phyloP scores from a whole-genome alignment of 2,329 filamentous ascomycete genomes.

The Colletotrichum higginsianum region DNA sequence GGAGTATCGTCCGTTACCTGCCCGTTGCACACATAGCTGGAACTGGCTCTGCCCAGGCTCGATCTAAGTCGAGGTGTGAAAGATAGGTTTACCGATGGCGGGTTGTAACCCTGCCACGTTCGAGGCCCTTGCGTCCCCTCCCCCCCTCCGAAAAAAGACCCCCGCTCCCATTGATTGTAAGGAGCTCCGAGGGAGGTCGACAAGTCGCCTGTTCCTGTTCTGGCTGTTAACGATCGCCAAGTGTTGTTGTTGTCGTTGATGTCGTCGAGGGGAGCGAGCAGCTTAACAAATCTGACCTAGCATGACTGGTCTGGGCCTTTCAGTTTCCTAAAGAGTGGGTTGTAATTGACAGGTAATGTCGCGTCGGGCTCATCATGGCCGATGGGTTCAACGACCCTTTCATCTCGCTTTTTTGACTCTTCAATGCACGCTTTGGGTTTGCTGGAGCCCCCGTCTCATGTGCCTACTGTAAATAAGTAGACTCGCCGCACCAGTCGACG shows the following conservation, averaged over 20 bases:
- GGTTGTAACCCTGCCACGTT: constrained; percentile 43
- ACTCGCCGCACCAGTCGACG: constrained; percentile 18
- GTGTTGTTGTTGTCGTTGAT: not conserved
- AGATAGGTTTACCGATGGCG: constrained; percentile 33
- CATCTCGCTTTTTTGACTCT: constrained; percentile 35
- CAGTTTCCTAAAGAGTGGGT: constrained; percentile 7
- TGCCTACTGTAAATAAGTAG: too few species aligned
- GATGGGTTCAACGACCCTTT: constrained; percentile 35
- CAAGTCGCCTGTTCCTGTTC: not conserved
- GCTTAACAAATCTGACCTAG: too few species aligned
- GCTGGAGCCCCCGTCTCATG: not conserved
- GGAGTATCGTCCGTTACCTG: constrained; percentile 17
- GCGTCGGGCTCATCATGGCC: constrained; percentile 14
- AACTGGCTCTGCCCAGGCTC: constrained; percentile 15
- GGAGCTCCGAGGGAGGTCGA: constrained; percentile 1
- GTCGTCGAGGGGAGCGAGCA: too few species aligned
- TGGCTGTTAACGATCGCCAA: constrained; percentile 11
- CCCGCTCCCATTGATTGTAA: constrained; percentile 6
- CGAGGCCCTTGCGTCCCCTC: constrained; percentile 18
- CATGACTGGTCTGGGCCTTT: constrained; percentile 17
- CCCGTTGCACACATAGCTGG: not conserved
- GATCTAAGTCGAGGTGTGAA: constrained; percentile 26
- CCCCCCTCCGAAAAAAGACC: not conserved
- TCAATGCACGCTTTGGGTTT: constrained; percentile 33
- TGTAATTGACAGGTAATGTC: not conserved